phyloP scores from a whole-genome alignment of 202 grass and related monocot species.

The Digitaria exilis region DNA sequence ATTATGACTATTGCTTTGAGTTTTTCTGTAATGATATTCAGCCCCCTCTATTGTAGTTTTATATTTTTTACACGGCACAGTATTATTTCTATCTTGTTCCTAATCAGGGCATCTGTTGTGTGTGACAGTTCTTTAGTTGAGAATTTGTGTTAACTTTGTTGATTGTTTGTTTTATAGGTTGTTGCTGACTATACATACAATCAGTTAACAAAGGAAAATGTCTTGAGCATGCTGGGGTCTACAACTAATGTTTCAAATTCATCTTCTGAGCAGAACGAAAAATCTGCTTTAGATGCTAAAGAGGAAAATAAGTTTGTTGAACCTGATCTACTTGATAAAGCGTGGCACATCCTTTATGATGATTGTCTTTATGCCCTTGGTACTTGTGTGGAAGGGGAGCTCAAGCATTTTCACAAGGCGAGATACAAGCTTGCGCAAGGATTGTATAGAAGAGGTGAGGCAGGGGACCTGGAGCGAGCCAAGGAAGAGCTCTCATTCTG shows the following conservation, averaged over 20 bases:
- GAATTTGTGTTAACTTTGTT: constrained; percentile 34
- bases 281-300: constrained; percentile 38
- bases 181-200: constrained; percentile 79
- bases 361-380: constrained; percentile 82
- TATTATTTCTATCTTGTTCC: constrained; percentile 17
- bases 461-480: constrained; percentile 74
- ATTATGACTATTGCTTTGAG: constrained; percentile 7
- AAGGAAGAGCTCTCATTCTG: constrained; percentile 98
- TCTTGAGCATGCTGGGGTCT: constrained; percentile 64
- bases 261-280: constrained; percentile 47
- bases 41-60: neutral
- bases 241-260: constrained; percentile 50
- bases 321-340: constrained; percentile 68
- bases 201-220: constrained; percentile 69
- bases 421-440: constrained; percentile 95
- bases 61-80: neutral
- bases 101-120: constrained; percentile 3
- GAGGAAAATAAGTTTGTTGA: constrained; percentile 58
- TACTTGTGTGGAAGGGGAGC: constrained; percentile 86
- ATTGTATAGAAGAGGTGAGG: constrained; percentile 73
- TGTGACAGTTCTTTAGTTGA: constrained; percentile 1
- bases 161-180: constrained; percentile 60
- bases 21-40: neutral
- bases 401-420: constrained; percentile 97
- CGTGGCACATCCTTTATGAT: constrained; percentile 92